Percentiles rank a stretch among this genome's conserved stretches.
Conservation (phyloP, 1,139 yeast species). For the Tardiomyces digboiensis region DNA sequence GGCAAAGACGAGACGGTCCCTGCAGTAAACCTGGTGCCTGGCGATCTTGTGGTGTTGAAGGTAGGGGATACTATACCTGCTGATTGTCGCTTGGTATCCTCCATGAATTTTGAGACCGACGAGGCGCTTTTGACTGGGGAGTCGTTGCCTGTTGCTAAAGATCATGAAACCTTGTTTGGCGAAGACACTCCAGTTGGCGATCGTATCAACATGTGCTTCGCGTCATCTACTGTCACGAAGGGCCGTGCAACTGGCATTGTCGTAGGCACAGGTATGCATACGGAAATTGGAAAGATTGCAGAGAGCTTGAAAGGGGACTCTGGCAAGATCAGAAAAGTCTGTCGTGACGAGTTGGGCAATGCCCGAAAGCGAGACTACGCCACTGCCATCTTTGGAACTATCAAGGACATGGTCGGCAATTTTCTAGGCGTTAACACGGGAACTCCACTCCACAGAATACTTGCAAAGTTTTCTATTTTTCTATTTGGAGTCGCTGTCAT, state of each 20-base stretch:
- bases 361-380: constrained; percentile 39
- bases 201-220: constrained; percentile 61
- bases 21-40: constrained; percentile 64
- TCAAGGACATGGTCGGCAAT: constrained; percentile 48
- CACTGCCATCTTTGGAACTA: constrained; percentile 36
- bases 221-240: constrained; percentile 63
- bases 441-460: constrained; percentile 61
- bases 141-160: constrained; percentile 67
- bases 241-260: constrained; percentile 72
- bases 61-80: constrained; percentile 82
- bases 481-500: constrained; percentile 63
- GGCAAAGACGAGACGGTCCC: constrained; percentile 52
- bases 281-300: constrained; percentile 76
- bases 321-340: constrained; percentile 26
- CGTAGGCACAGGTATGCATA: constrained; percentile 53
- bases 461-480: constrained; percentile 60
- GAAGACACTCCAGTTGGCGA: constrained; percentile 52
- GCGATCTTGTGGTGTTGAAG: constrained; percentile 55
- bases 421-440: constrained; percentile 70
- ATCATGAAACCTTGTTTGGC: constrained; percentile 34
- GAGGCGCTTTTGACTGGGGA: constrained; percentile 79
- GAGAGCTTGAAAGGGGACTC: constrained; percentile 41
- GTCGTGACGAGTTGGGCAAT: constrained; percentile 28
- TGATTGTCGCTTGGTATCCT: constrained; percentile 51
- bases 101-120: constrained; percentile 67